These are phyloP conservation scores for Ophiostoma quercus DNA, from an alignment of 2,329 filamentous ascomycete genomes.

Conservation along the genomic window DNA sequence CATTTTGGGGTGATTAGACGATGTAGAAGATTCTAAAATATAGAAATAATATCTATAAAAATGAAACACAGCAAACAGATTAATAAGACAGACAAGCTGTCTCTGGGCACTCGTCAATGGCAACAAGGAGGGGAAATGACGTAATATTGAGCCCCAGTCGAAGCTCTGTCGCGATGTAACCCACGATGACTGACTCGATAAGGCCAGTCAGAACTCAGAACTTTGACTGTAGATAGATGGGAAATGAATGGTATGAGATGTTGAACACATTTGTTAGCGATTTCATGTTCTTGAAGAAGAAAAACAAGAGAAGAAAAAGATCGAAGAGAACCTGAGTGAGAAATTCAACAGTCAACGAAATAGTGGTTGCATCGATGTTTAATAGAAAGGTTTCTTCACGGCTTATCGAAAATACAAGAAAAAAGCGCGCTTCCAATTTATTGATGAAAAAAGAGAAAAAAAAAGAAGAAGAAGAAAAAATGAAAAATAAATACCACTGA, in stretches of 20 bases:
- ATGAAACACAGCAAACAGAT: background rate
- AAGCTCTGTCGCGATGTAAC: conserved; percentile 8
- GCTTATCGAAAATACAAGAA: no score
- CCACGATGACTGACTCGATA: conserved; percentile 1
- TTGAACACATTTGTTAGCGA: no score
- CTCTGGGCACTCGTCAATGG: background rate
- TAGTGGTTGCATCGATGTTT: no score
- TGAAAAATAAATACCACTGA: no score
- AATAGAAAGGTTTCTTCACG: no score
- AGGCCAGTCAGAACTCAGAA: background rate
- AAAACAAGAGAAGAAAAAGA: no score
- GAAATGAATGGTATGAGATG: background rate
- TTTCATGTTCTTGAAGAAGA: no score
- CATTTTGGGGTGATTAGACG: background rate
- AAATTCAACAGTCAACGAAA: no score
- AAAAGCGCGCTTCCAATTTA: no score
- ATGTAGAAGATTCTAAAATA: background rate
- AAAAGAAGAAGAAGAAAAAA: no score
- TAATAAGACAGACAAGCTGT: background rate
- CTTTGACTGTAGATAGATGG: background rate
- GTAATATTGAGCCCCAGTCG: background rate
- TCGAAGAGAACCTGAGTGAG: no score
- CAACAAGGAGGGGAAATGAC: background rate
- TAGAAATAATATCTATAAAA: background rate
- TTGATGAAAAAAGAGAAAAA: no score